phyloP scores from a whole-genome alignment of 371 early-diverging fungal species.

The Parasitella parasitica region DNA sequence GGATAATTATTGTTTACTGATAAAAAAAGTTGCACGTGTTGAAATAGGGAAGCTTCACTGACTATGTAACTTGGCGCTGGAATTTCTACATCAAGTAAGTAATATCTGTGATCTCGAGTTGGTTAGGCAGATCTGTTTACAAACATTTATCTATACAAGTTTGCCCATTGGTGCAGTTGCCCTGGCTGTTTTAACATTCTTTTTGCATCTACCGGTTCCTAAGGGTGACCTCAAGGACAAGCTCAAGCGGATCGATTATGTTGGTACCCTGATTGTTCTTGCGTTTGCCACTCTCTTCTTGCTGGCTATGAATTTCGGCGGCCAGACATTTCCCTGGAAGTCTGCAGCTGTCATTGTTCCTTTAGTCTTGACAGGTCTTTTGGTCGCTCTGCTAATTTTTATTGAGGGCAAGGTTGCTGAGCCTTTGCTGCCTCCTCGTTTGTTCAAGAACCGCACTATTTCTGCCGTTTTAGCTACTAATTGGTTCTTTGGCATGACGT shows the following conservation, averaged over 20 bases:
- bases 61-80: constrained; percentile 41
- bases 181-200: constrained; percentile 30
- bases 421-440: constrained; percentile 56
- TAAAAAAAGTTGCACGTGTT: neutral
- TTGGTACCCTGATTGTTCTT: constrained; percentile 39
- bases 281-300: constrained; percentile 42
- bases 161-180: constrained; percentile 50
- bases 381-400: constrained; percentile 35
- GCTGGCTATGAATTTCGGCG: constrained; percentile 51
- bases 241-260: constrained; percentile 43
- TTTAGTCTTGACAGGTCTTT: constrained; percentile 47
- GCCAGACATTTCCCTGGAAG: constrained; percentile 60
- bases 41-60: constrained; percentile 40
- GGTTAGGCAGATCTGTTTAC: constrained; percentile 20
- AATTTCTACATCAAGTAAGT: constrained; percentile 49
- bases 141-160: constrained; percentile 22
- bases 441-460: constrained; percentile 53
- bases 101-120: neutral
- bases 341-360: constrained; percentile 63
- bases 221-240: constrained; percentile 34
- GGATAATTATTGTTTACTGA: neutral
- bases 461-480: constrained; percentile 43
- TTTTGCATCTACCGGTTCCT: constrained; percentile 28
- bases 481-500: constrained; percentile 57
- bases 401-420: constrained; percentile 51